Evolutionary conservation across 2,329 filamentous ascomycete genomes (phyloP), one percentile per base, ranked within the genome.

Genomic region (Orbilia javanica): DNA sequence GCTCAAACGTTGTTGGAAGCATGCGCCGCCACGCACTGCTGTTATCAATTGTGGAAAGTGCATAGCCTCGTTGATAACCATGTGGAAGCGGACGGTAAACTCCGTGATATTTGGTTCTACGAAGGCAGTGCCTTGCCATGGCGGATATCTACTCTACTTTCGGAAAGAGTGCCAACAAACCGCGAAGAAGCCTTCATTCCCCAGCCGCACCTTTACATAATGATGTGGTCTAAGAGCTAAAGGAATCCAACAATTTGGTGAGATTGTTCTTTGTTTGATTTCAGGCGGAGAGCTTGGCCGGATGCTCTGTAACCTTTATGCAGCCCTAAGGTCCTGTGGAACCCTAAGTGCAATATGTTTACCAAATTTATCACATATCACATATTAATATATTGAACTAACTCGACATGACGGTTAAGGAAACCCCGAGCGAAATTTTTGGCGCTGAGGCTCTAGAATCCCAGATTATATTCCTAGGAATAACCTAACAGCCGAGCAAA

Each of bases 131-230:
- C 53, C 18, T 60, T 36, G 39, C 25, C 36, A 39, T 31, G n/a
- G 18, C 36, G 68, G 57, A 71, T 46, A 29, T 6, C 25, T 34
- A 55, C 46, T 55, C 68, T 46, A n/a, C 34, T 53, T 64, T 71
- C 11, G 62, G 68, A 62, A 34, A 55, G 63, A 25, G 64, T 31
- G 63, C 36, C 5, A 44, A 46, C 22, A 34, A 20, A 42, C 27
- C 11, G 22, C 13, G 10, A 8, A 27, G 20, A 13, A 15, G 4
- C 15, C 3, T 42, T n/a, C 10, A n/a, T 42, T n/a, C 6, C 15
- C 53, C 53, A 60, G 34, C 53, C 31, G 53, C 31, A 60, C 34
- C 18, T 39, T 39, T 39, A 60, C 34, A 60, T 60, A 39, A 36
- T 29, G n/a, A 29, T 29, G 13, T 3, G 15, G 4, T n/a, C 15